Percentiles rank a stretch among this genome's conserved stretches.
phyloP scores from a whole-genome alignment of 371 early-diverging fungal species.

The Choanephora cucurbitarum region DNA sequence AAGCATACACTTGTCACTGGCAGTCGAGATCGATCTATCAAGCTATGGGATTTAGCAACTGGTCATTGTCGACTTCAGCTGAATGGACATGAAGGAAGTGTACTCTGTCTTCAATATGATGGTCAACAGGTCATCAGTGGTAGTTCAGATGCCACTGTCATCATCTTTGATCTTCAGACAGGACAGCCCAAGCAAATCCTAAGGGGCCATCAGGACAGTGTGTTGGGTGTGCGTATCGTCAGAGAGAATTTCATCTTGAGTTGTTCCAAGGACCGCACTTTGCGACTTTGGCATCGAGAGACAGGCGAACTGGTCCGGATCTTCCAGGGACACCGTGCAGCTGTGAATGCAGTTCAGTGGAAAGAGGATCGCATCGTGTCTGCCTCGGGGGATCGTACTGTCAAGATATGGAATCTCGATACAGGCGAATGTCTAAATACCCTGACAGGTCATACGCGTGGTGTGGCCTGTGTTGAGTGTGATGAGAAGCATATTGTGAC shows the following conservation, averaged over 20 bases:
- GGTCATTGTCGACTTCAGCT: constrained; percentile 68
- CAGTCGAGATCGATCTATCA: constrained; percentile 90
- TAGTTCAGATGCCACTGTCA: constrained; percentile 85
- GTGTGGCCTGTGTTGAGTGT: constrained; percentile 94
- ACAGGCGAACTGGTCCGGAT: constrained; percentile 62
- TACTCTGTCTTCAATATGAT: constrained; percentile 89
- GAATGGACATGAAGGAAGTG: constrained; percentile 85
- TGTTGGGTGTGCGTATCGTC: constrained; percentile 76
- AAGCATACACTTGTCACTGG: constrained; percentile 83
- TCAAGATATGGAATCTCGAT: constrained; percentile 77
- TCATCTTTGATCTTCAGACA: constrained; percentile 80
- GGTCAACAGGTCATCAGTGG: constrained; percentile 82
- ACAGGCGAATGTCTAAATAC: constrained; percentile 60
- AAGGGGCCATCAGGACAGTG: constrained; percentile 74
- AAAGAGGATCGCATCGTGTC: constrained; percentile 63
- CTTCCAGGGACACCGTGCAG: constrained; percentile 72
- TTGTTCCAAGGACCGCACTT: constrained; percentile 92
- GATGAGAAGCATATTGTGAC: constrained; percentile 89
- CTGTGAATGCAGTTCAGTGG: constrained; percentile 79
- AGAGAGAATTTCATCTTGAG: constrained; percentile 73
- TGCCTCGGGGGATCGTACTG: constrained; percentile 80
- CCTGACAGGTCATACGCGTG: constrained; percentile 68
- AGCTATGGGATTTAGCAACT: constrained; percentile 74
- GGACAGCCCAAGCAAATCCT: constrained; percentile 12
- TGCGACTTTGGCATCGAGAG: constrained; percentile 83